phyloP scores from a whole-genome alignment of 2,329 filamentous ascomycete genomes.

The Monilinia laxa region DNA sequence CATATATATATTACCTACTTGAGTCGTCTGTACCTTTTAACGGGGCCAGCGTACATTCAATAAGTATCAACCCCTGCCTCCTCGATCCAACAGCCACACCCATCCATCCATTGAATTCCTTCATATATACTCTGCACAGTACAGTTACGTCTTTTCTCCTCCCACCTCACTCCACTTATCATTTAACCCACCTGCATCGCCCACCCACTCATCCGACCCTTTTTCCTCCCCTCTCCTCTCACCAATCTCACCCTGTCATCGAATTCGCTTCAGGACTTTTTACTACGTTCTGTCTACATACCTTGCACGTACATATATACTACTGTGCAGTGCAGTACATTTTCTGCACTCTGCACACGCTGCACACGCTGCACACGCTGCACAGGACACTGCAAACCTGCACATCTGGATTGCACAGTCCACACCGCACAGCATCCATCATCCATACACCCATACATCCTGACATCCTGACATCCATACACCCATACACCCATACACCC shows the following conservation, averaged over 20 bases:
- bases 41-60: background rate
- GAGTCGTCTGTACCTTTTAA: background rate
- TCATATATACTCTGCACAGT: no score
- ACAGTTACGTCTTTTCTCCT: background rate
- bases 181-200: background rate
- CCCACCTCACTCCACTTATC: constrained; percentile 1
- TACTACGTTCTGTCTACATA: no score
- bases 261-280: no score
- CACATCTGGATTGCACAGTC: background rate
- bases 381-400: no score
- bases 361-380: no score
- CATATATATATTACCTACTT: background rate
- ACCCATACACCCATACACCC: background rate
- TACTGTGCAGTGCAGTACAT: background rate
- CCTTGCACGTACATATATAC: background rate
- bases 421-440: background rate
- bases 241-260: background rate
- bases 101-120: background rate
- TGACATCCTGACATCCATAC: background rate
- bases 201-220: background rate
- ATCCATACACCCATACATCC: background rate
- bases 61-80: background rate
- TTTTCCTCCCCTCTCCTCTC: background rate
- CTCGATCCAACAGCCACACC: constrained; percentile 9
- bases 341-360: background rate